A percentile compares a stretch with the other conserved stretches of the same genome.
phyloP scores from a whole-genome alignment of 192 early-diverging fungal genomes.

The Coemansia sp. region DNA sequence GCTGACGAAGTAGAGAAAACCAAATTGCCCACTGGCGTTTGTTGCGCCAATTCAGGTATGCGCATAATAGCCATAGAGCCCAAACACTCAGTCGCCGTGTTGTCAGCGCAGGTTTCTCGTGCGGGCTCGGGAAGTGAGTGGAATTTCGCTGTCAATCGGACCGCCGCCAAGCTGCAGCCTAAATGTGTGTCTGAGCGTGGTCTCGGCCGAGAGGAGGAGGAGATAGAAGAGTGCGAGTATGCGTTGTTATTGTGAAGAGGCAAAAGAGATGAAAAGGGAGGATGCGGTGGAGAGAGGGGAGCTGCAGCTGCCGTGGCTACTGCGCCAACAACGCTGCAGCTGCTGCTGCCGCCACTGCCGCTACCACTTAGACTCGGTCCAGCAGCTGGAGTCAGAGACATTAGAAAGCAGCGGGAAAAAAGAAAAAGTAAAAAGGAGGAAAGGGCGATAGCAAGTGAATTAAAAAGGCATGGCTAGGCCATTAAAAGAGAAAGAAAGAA shows the following conservation, averaged over 20 bases:
- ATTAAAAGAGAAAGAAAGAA: too few relatives aligned
- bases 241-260: background rate
- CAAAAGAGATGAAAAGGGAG: background rate
- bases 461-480: too few relatives aligned
- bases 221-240: background rate
- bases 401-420: background rate
- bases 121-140: background rate
- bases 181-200: background rate
- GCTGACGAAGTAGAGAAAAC: background rate
- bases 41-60: background rate
- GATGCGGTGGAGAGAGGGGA: too few relatives aligned
- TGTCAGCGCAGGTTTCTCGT: background rate
- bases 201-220: background rate
- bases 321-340: conserved; percentile 2
- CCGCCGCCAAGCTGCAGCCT: background rate
- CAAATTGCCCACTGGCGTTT: background rate
- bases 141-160: conserved; percentile 1
- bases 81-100: background rate
- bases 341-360: background rate
- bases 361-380: background rate
- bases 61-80: background rate
- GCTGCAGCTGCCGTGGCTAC: background rate
- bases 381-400: background rate
- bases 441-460: too few relatives aligned
- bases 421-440: background rate